These are phyloP conservation scores for Elaeis oleifera DNA, from an alignment of 202 grass and related monocot genomes.

Conservation along the genomic window DNA sequence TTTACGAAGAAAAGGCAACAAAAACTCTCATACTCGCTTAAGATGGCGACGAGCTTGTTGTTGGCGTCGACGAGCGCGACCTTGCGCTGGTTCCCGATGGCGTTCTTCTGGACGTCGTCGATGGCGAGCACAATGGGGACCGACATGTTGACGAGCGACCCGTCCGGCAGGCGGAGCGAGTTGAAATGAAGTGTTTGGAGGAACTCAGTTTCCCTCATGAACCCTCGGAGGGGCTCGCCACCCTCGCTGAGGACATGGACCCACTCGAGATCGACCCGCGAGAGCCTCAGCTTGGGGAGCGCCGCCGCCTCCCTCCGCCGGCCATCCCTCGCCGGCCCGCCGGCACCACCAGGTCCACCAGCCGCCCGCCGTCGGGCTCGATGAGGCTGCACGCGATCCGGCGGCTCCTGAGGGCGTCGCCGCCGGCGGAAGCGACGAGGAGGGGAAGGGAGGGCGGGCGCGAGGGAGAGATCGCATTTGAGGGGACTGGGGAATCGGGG, in stretches of 20 bases:
- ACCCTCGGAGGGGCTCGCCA: slow-evolving; percentile 88
- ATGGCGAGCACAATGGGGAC: slow-evolving; percentile 93
- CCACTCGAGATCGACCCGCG: slow-evolving; percentile 69
- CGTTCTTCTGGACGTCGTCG: slow-evolving; percentile 60
- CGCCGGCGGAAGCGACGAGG: neutral
- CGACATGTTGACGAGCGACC: slow-evolving; percentile 80
- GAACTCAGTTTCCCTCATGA: slow-evolving; percentile 98
- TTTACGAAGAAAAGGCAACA: neutral
- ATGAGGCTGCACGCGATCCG: slow-evolving; percentile 49
- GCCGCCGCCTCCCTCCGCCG: slow-evolving; percentile 54
- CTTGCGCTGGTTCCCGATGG: slow-evolving; percentile 41
- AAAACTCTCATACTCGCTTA: slow-evolving; percentile 55
- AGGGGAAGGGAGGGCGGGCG: neutral
- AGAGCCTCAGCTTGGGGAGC: slow-evolving; percentile 50
- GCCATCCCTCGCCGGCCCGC: slow-evolving; percentile 34
- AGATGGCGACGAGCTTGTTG: slow-evolving; percentile 52
- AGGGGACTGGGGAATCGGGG: slow-evolving; percentile 11
- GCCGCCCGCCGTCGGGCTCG: slow-evolving; percentile 82
- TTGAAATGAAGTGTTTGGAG: slow-evolving; percentile 99
- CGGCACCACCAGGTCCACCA: slow-evolving; percentile 68
- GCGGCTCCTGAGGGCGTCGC: neutral
- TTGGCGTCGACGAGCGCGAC: slow-evolving; percentile 62
- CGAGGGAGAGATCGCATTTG: slow-evolving; percentile 5
- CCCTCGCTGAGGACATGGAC: slow-evolving; percentile 89
- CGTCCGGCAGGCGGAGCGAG: slow-evolving; percentile 71